Base-by-base conservation (phyloP, 2,329 filamentous ascomycete species). In the Arthroderma sp. region DNA sequence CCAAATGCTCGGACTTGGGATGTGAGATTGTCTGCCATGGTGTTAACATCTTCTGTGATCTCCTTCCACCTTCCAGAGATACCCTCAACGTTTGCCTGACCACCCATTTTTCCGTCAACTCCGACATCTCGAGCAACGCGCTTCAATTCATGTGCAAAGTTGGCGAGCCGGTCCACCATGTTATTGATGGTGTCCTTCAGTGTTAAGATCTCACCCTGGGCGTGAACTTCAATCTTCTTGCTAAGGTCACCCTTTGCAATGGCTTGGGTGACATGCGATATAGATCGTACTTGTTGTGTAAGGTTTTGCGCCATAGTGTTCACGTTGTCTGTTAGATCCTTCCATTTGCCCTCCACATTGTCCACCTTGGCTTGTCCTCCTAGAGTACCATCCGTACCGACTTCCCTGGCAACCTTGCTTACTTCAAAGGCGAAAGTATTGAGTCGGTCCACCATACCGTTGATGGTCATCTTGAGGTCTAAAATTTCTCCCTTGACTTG, bases 1-100 rank as follows among this genome's bases (percentile, higher is more conserved):
- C 88, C 91, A 64, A 98, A 98, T 33, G 91, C 91, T 55, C 91
- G 83, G 56, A 98, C 91, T 75, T 98, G 91, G 0, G 89, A 91
- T 3, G 89, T 96, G 70, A 94, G 65, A 52, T 84, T 84, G 56
- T 83, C 73, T 30, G 81, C 81, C 86, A 94, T 94, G 40, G 86
- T 94, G 63, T 94, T 94, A 63, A 94, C 87, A 60, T 94, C 86
- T 43, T 87, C 89, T 0, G 91, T 96, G 56, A 98, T 96, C 63
- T 98, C 89, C 61, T 94, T 95, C 91, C 89, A 98, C 44, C 88
- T 80, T 51, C 89, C 89, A 55, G 88, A 86, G 48, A 96, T 81
- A 47, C 88, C 88, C 52, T 86, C 85, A 42, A 95, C 85, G 60
- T 95, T 88, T 49, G 89, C 91, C 63, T 98, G 91, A 11, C 89